Percentiles rank a stretch among this genome's conserved stretches.
These are phyloP conservation scores for Xerocomus potaroensis DNA, from an alignment of 768 basidiomycete genomes.

Conservation along the genomic window DNA sequence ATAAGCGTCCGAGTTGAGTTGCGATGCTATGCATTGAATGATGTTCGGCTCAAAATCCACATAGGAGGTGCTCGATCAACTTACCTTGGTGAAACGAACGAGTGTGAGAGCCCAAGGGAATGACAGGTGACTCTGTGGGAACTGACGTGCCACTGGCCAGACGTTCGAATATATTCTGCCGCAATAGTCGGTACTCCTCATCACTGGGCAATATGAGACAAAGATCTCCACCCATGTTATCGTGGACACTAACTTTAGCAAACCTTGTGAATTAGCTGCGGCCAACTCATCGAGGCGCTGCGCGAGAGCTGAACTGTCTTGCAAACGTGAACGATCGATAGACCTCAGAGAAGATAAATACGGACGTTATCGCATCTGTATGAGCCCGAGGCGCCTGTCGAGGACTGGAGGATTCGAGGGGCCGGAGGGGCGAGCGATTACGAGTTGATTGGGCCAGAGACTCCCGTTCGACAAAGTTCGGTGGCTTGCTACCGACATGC, in stretches of 20 bases:
- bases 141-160: slow-evolving; percentile 55
- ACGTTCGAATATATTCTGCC: slow-evolving; percentile 81
- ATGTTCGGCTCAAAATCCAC: slow-evolving; percentile 8
- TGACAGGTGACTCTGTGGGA: slow-evolving; percentile 59
- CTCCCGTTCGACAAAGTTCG: slow-evolving; percentile 18
- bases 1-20: slow-evolving; percentile 18
- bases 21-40: slow-evolving; percentile 14
- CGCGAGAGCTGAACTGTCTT: slow-evolving; percentile 63
- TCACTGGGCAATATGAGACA: slow-evolving; percentile 45
- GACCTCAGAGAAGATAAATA: slow-evolving; percentile 15
- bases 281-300: slow-evolving; percentile 80
- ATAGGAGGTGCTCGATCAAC: neutral
- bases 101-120: slow-evolving; percentile 46
- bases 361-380: slow-evolving; percentile 56
- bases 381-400: slow-evolving; percentile 24
- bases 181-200: slow-evolving; percentile 79
- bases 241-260: slow-evolving; percentile 74
- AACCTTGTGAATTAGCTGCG: slow-evolving; percentile 72
- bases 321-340: slow-evolving; percentile 10
- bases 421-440: slow-evolving; percentile 18
- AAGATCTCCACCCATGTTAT: slow-evolving; percentile 7
- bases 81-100: slow-evolving; percentile 19
- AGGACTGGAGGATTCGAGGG: slow-evolving; percentile 21
- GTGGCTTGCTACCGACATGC: slow-evolving; percentile 17
- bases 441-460: slow-evolving; percentile 10